A percentile compares a stretch with the other conserved stretches of the same genome.
Conservation (phyloP, 305 asterid genomes). For the Solanum hybrid region DNA sequence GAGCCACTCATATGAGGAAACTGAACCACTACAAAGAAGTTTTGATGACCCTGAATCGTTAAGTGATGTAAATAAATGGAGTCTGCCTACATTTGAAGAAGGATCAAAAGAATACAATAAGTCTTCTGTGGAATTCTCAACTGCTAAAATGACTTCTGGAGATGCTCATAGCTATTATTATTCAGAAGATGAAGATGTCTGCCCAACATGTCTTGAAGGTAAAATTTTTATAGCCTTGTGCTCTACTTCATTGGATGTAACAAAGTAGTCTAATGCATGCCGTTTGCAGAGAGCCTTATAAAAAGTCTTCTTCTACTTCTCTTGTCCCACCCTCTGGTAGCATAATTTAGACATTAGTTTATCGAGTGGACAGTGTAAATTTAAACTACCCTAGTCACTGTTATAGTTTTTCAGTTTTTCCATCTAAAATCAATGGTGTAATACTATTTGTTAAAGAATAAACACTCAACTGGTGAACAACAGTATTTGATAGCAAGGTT, state of each 20-base stretch:
- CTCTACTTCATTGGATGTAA: not conserved
- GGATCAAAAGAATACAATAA: slow-evolving; percentile 4
- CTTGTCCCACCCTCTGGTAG: not conserved
- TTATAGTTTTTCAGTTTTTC: not conserved
- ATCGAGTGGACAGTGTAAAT: not conserved
- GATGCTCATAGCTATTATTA: slow-evolving; percentile 11
- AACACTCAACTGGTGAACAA: not conserved
- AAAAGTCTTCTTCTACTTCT: not conserved
- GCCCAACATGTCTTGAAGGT: slow-evolving; percentile 79
- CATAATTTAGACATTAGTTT: not conserved
- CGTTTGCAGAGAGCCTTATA: not conserved
- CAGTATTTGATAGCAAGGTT: not conserved
- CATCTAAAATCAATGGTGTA: not conserved
- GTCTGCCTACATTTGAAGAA: not conserved
- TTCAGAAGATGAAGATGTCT: slow-evolving; percentile 39
- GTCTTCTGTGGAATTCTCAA: slow-evolving; percentile 2
- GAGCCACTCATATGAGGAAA: slow-evolving; percentile 16
- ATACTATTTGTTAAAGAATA: not conserved
- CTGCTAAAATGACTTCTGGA: slow-evolving; percentile 12
- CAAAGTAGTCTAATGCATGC: not conserved
- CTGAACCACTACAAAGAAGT: slow-evolving; percentile 14
- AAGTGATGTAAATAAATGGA: slow-evolving; percentile 5
- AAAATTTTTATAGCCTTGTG: not conserved
- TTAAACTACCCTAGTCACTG: not conserved
- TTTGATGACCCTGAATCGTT: not conserved